These are phyloP conservation scores for Rosa chinensis DNA, from an alignment of 306 rosid genomes.

Conservation along the genomic window DNA sequence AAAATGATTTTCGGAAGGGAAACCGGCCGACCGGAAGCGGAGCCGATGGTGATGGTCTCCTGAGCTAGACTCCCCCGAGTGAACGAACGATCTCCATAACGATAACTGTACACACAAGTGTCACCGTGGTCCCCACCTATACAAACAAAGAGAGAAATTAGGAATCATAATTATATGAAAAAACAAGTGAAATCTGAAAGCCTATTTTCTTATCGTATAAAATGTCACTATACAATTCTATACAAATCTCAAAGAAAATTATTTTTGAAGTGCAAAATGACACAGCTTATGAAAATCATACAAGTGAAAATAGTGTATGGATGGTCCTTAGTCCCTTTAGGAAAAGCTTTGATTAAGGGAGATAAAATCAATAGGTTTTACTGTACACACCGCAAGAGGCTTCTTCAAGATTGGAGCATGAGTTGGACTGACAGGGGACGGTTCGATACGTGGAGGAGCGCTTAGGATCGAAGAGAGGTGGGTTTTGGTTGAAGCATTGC, in stretches of 20 bases:
- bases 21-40: neutral
- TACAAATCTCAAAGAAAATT: neutral
- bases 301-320: too few relatives aligned
- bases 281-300: too few relatives aligned
- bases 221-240: neutral
- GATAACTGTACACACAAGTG: conserved; percentile 30
- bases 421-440: conserved; percentile 25
- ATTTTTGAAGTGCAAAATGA: too few relatives aligned
- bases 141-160: neutral
- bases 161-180: neutral
- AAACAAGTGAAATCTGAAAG: neutral
- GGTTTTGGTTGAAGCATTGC: conserved; percentile 47
- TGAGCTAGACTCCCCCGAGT: conserved; percentile 44
- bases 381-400: conserved; percentile 4
- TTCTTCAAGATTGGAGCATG: conserved; percentile 12
- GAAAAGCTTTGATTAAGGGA: neutral
- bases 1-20: conserved; percentile 20
- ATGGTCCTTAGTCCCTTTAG: neutral
- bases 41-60: conserved; percentile 44
- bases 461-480: conserved; percentile 41
- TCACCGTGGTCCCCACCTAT: neutral
- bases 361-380: neutral
- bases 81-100: conserved; percentile 47
- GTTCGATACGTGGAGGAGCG: conserved; percentile 43
- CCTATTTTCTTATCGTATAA: neutral